A percentile compares a stretch with the other conserved stretches of the same genome.
These are phyloP conservation scores for Fraxinus baroniana DNA, from an alignment of 305 asterid species.

Conservation along the genomic window DNA sequence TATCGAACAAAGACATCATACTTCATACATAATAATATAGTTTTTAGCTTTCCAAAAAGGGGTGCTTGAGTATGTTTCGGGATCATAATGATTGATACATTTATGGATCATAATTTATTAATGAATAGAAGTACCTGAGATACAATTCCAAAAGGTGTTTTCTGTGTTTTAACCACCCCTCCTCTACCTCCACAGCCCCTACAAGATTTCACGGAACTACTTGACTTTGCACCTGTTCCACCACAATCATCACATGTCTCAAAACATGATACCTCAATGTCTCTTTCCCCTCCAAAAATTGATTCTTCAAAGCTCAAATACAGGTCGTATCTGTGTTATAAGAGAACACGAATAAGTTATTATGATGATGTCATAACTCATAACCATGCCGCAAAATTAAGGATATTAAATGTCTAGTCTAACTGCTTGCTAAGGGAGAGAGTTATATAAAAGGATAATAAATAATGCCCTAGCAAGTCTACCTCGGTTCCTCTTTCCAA, in stretches of 20 bases:
- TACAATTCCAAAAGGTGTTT: conserved; percentile 82
- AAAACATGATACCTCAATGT: conserved; percentile 58
- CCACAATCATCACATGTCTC: conserved; percentile 77
- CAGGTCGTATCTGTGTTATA: conserved; percentile 59
- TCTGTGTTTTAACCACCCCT: conserved; percentile 62
- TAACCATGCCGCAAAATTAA: conserved; percentile 9
- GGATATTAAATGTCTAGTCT: conserved; percentile 1
- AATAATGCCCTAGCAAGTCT: not conserved
- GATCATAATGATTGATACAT: conserved; percentile 12
- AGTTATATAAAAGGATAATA: not conserved
- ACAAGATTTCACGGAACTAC: conserved; percentile 60
- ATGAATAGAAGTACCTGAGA: conserved; percentile 68
- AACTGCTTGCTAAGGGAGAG: not conserved
- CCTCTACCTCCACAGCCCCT: conserved; percentile 85
- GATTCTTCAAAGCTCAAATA: conserved; percentile 81
- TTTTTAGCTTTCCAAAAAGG: not conserved
- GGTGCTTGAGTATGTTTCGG: not conserved
- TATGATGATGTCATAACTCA: conserved; percentile 2
- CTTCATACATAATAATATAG: not conserved
- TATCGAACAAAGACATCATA: not conserved
- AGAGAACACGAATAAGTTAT: conserved; percentile 20
- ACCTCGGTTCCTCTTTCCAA: conserved; percentile 17
- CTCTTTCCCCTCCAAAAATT: conserved; percentile 70
- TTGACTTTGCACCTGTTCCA: conserved; percentile 89
- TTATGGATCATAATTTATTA: conserved; percentile 17